Percentiles rank a stretch among this genome's conserved stretches.
Evolutionary conservation across 306 rosid species (phyloP).

Genomic region (Sechiopsis laciniata): DNA sequence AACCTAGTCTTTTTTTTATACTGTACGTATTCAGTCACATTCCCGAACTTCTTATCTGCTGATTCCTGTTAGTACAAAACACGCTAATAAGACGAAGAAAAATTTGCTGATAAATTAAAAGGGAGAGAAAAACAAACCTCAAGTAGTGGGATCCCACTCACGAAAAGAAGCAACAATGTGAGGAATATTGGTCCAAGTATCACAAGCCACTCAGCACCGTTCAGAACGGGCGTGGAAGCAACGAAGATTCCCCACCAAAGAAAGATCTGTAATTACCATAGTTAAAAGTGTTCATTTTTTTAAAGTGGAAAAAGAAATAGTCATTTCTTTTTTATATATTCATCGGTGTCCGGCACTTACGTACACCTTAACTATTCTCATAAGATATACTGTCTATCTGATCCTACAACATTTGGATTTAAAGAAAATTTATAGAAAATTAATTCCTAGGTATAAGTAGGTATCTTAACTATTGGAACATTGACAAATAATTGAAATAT

Average conservation of each 20-base stretch:
- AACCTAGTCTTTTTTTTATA: slow-evolving; percentile 81
- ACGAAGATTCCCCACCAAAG: slow-evolving; percentile 99
- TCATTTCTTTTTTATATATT: not conserved
- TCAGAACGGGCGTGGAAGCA: slow-evolving; percentile 64
- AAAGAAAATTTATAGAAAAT: too few species aligned
- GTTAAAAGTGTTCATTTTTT: slow-evolving; percentile 18
- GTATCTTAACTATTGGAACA: too few species aligned
- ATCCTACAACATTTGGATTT: too few species aligned
- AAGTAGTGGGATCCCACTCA: slow-evolving; percentile 89
- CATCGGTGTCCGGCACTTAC: too few species aligned
- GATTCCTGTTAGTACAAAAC: slow-evolving; percentile 53
- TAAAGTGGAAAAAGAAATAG: not conserved
- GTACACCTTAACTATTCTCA: too few species aligned
- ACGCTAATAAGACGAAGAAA: slow-evolving; percentile 1
- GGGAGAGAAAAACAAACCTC: slow-evolving; percentile 60
- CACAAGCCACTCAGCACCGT: slow-evolving; percentile 87
- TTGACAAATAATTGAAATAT: not conserved
- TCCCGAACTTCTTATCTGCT: slow-evolving; percentile 88
- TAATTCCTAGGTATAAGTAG: too few species aligned
- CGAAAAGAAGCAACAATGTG: slow-evolving; percentile 79
- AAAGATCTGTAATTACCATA: slow-evolving; percentile 49
- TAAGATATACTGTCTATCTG: too few species aligned
- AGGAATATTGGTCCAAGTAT: slow-evolving; percentile 76
- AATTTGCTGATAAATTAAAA: slow-evolving; percentile 14
- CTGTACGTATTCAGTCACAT: slow-evolving; percentile 47